Evolutionary conservation across 192 early-diverging fungal species (phyloP).

Genomic region (Mortierella antarctica): DNA sequence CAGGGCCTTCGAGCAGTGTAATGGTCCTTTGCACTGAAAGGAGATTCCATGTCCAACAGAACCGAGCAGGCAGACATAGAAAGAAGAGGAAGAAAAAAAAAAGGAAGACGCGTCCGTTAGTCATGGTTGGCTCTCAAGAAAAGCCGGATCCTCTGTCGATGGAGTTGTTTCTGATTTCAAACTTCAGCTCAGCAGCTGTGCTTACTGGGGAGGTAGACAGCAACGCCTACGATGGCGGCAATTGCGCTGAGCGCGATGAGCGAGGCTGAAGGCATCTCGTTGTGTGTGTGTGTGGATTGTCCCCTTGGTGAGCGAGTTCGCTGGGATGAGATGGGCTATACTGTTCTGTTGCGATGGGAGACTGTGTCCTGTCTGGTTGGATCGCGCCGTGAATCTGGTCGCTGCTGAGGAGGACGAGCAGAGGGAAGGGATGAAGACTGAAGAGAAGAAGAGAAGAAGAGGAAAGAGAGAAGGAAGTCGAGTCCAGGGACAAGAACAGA

Average conservation of each 20-base stretch:
- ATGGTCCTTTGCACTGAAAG: constrained; percentile 44
- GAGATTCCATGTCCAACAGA: too few relatives aligned
- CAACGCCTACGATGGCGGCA: constrained; percentile 28
- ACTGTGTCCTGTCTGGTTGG: background rate
- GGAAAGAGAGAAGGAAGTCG: background rate
- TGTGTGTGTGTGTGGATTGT: background rate
- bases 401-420: background rate
- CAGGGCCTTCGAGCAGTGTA: constrained; percentile 30
- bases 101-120: background rate
- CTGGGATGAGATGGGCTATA: background rate
- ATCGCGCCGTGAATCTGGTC: background rate
- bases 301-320: background rate
- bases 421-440: background rate
- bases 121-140: background rate
- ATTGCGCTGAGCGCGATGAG: constrained; percentile 26
- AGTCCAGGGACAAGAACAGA: background rate
- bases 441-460: constrained; percentile 1
- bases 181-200: background rate
- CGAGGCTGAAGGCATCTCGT: constrained; percentile 21
- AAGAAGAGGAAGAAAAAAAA: background rate
- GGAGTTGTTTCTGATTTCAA: background rate
- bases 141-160: background rate
- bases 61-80: background rate
- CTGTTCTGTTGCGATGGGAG: background rate
- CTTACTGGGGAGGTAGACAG: constrained; percentile 50